Evolutionary conservation across 345 rosid species (phyloP).

Genomic region (Raphanus sativus): DNA sequence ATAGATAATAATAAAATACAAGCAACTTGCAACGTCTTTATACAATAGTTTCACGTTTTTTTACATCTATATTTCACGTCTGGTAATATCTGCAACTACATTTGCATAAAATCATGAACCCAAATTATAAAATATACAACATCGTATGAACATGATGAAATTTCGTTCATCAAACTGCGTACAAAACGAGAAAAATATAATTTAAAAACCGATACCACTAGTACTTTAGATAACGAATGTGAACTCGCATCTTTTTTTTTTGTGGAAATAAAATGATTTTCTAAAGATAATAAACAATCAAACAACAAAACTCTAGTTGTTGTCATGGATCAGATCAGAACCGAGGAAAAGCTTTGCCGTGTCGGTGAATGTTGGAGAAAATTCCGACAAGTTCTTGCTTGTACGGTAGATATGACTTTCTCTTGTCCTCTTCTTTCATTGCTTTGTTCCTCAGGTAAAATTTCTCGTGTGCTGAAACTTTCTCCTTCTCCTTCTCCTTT

Average conservation of each 20-base stretch:
- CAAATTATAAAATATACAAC: not conserved
- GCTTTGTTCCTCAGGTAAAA: constrained; percentile 69
- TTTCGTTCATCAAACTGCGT: not conserved
- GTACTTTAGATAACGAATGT: constrained; percentile 6
- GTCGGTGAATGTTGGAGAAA: constrained; percentile 48
- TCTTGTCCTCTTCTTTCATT: constrained; percentile 56
- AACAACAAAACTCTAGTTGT: not conserved
- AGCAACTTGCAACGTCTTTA: not conserved
- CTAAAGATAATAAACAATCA: not conserved
- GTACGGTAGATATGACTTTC: constrained; percentile 73
- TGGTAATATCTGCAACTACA: not conserved
- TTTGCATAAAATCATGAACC: not conserved
- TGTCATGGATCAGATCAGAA: constrained; percentile 32
- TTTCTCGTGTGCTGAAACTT: constrained; percentile 58
- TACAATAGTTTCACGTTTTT: not conserved
- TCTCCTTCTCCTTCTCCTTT: constrained; percentile 30
- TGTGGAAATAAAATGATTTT: not conserved
- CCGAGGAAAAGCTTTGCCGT: constrained; percentile 41
- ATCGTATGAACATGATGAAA: constrained; percentile 2
- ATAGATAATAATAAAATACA: not conserved
- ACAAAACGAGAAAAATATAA: not conserved
- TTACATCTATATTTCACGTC: not conserved
- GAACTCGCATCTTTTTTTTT: not conserved
- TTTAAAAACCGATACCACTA: not conserved
- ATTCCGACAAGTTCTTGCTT: constrained; percentile 64